phyloP scores from a whole-genome alignment of 768 basidiomycete genomes.

The Termitomyces sp. region DNA sequence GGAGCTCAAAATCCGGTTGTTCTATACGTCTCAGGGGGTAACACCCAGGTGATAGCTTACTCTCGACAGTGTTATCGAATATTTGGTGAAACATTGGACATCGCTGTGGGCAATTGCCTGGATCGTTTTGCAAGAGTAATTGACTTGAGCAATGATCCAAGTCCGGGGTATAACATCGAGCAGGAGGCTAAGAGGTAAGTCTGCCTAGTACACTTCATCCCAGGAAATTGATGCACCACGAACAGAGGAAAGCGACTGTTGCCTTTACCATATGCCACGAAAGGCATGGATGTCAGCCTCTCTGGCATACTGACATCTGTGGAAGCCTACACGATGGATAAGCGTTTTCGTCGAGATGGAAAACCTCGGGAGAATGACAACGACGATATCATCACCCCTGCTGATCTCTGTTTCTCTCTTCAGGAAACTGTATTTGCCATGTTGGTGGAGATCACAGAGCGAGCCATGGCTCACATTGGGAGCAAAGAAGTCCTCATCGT shows the following conservation, averaged over 20 bases:
- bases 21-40: conserved; percentile 97
- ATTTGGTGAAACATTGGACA: conserved; percentile 97
- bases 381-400: conserved; percentile 79
- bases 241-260: conserved; percentile 78
- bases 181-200: conserved; percentile 84
- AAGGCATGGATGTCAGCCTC: conserved; percentile 97
- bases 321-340: conserved; percentile 85
- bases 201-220: conserved; percentile 6
- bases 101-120: conserved; percentile 98
- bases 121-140: conserved; percentile 97
- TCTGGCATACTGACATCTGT: conserved; percentile 89
- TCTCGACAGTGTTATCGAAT: conserved; percentile 96
- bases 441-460: conserved; percentile 98
- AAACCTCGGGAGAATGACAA: conserved; percentile 31
- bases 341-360: conserved; percentile 60
- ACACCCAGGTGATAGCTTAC: conserved; percentile 99
- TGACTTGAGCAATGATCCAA: conserved; percentile 91
- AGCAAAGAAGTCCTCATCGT: conserved; percentile 96
- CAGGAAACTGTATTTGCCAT: conserved; percentile 98
- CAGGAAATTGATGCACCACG: not conserved
- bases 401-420: conserved; percentile 94
- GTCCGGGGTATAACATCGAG: conserved; percentile 96
- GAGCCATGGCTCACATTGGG: conserved; percentile 98
- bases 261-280: conserved; percentile 88
- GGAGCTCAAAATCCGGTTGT: conserved; percentile 94